A percentile compares a stretch with the other conserved stretches of the same genome.
Conservation (phyloP, 2,329 filamentous ascomycete genomes). For the Alternaria hordeiaustralica region DNA sequence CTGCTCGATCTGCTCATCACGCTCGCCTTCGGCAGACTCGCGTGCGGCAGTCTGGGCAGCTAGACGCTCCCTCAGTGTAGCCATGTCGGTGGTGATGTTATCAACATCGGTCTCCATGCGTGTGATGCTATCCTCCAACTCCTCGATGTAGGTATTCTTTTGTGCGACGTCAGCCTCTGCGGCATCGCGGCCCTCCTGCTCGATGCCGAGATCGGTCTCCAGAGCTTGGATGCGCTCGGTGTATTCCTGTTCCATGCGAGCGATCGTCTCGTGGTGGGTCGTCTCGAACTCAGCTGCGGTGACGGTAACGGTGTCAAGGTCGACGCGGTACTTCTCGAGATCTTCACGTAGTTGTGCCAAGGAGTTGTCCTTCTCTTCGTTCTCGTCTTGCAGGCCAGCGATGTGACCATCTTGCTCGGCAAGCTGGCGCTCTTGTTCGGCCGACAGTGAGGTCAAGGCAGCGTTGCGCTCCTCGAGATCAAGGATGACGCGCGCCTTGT, state of each 20-base stretch:
- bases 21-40: slow-evolving; percentile 46
- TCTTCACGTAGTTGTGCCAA: slow-evolving; percentile 48
- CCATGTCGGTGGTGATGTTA: slow-evolving; percentile 38
- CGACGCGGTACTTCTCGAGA: slow-evolving; percentile 49
- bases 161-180: slow-evolving; percentile 50
- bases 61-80: slow-evolving; percentile 43
- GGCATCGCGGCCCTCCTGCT: slow-evolving; percentile 45
- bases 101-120: slow-evolving; percentile 48
- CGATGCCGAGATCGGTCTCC: slow-evolving; percentile 45
- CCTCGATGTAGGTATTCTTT: slow-evolving; percentile 48
- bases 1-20: slow-evolving; percentile 44
- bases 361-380: slow-evolving; percentile 43
- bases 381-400: slow-evolving; percentile 34
- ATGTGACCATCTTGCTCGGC: slow-evolving; percentile 37
- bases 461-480: slow-evolving; percentile 46
- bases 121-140: slow-evolving; percentile 48
- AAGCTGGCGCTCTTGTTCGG: slow-evolving; percentile 46
- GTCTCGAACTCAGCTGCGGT: slow-evolving; percentile 51
- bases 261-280: slow-evolving; percentile 46
- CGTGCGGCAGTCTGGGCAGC: slow-evolving; percentile 41
- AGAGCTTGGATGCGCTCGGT: slow-evolving; percentile 45
- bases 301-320: slow-evolving; percentile 47
- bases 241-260: slow-evolving; percentile 50
- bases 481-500: slow-evolving; percentile 46
- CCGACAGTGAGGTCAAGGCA: slow-evolving; percentile 34